These are phyloP conservation scores for Podospora sp. DNA, from an alignment of 495 filamentous ascomycete species.

Conservation along the genomic window DNA sequence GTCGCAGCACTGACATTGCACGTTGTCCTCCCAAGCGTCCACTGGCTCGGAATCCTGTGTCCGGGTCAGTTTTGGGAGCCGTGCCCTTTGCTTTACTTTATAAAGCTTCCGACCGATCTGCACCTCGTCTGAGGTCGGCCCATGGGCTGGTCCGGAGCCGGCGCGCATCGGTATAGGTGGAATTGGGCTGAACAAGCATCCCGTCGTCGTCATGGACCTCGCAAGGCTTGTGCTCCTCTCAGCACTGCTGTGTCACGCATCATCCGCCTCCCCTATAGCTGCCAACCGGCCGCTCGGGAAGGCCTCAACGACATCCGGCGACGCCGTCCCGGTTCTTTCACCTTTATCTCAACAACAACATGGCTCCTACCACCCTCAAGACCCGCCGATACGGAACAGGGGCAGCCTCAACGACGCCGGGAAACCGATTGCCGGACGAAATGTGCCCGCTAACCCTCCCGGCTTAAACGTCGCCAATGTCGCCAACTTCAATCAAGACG, in stretches of 20 bases:
- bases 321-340: background rate
- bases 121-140: conserved; percentile 7
- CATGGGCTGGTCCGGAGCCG: conserved; percentile 27
- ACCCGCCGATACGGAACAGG: background rate
- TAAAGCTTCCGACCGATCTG: conserved; percentile 23
- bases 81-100: conserved; percentile 24
- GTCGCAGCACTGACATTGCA: conserved; percentile 20
- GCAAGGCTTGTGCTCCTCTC: conserved; percentile 22
- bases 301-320: background rate
- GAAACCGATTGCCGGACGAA: conserved; percentile 11
- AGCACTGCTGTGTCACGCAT: conserved; percentile 20
- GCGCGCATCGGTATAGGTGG: conserved; percentile 27
- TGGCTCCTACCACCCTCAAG: background rate
- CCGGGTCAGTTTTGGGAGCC: conserved; percentile 20
- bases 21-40: conserved; percentile 12
- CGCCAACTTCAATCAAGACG: background rate
- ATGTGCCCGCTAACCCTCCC: background rate
- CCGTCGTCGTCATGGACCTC: conserved; percentile 24
- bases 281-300: background rate
- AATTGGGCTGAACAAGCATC: conserved; percentile 18
- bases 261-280: conserved; percentile 22
- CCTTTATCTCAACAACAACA: conserved; percentile 12
- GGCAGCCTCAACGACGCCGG: background rate
- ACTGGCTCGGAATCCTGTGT: conserved; percentile 24
- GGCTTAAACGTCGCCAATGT: too few species aligned